A percentile compares a stretch with the other conserved stretches of the same genome.
Evolutionary conservation across 208 protist species (phyloP).

Genomic region (Trypanosoma mega): DNA sequence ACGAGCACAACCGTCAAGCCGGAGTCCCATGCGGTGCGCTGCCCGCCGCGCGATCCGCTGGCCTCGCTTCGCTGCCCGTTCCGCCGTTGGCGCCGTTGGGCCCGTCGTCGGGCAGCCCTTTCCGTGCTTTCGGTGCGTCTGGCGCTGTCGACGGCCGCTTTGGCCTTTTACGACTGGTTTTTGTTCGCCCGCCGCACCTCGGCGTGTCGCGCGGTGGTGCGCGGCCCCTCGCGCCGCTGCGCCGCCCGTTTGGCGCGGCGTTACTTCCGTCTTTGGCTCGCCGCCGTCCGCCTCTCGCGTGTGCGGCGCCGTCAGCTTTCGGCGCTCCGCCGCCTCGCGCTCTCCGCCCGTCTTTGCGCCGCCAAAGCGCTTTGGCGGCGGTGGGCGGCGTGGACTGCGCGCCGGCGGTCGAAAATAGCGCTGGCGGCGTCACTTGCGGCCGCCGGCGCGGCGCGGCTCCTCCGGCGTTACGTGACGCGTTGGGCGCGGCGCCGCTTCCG

Average conservation of each 20-base stretch:
- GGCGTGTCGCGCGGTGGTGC: no score
- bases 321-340: background rate
- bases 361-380: no score
- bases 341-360: background rate
- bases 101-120: no score
- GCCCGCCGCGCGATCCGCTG: background rate
- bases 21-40: background rate
- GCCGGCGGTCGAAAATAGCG: no score
- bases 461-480: background rate
- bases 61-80: background rate
- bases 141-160: no score
- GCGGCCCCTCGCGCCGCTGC: background rate
- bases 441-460: background rate
- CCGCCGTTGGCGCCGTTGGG: background rate
- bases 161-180: slow-evolving; percentile 21
- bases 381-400: no score
- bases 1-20: background rate
- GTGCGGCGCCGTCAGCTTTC: background rate
- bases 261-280: slow-evolving; percentile 3
- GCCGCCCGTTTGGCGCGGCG: background rate
- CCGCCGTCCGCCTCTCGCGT: background rate
- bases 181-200: no score
- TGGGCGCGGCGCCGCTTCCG: background rate
- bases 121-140: no score
- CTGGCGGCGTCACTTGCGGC: no score